These are phyloP conservation scores for Penstemon davidsonii DNA, from an alignment of 257 asterid species.

Conservation along the genomic window DNA sequence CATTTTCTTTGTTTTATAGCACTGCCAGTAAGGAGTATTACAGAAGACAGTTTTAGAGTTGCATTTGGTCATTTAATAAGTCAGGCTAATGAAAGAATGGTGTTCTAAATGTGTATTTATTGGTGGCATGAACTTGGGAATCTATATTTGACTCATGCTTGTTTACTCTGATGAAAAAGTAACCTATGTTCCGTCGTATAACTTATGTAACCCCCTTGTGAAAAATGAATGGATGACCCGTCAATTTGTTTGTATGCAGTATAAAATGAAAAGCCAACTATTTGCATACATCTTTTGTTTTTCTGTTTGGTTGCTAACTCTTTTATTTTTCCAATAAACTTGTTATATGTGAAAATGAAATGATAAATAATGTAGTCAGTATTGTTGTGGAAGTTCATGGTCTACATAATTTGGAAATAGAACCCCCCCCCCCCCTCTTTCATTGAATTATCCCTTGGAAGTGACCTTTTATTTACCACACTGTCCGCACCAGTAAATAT, in stretches of 20 bases:
- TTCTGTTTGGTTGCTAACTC: not conserved
- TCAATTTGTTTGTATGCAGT: no score
- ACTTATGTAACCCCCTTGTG: no score
- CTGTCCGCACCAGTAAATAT: not conserved
- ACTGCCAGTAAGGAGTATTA: not conserved
- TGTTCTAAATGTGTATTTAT: not conserved
- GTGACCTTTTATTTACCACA: slow-evolving; percentile 1
- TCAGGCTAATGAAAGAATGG: not conserved
- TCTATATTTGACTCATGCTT: not conserved
- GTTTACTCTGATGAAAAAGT: no score
- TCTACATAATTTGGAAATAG: not conserved
- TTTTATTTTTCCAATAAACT: not conserved
- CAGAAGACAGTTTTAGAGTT: not conserved
- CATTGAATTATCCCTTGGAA: not conserved
- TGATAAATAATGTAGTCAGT: not conserved
- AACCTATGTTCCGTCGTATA: no score
- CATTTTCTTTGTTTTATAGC: no score
- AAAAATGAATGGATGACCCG: no score
- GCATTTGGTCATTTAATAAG: not conserved
- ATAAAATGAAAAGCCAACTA: no score
- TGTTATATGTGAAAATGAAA: not conserved
- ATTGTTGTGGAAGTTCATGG: not conserved
- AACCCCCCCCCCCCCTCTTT: not conserved
- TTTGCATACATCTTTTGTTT: not conserved
- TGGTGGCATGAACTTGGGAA: not conserved